Evolutionary conservation across 2,329 filamentous ascomycete species (phyloP), one percentile per base, ranked within the genome.

Genomic region (Hypoxylon sp.): DNA sequence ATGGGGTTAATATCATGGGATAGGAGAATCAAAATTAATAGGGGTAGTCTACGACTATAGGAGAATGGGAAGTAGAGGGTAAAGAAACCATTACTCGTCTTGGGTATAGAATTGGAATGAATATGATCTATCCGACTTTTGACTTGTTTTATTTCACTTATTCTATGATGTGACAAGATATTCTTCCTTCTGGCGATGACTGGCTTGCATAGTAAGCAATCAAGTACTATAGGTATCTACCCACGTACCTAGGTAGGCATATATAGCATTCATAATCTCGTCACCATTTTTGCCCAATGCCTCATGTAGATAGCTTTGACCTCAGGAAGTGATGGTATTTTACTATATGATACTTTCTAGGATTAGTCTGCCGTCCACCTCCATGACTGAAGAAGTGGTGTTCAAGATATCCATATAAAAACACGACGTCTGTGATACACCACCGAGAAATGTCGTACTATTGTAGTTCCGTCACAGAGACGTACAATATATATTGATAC

Each of bases 401-500:
- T 8, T 2, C 1, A 32, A 9, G 8, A 7, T 9, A 12, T 32
- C 30, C n/a, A 11, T 8, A 19, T 16, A 32, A 9, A 48, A 32
- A 5, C 25, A 32, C 6, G 6, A 6, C 25, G 14, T 9, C 8
- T 21, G n/a, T 43, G 7, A 2, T 7, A 4, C 2, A 21, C 6
- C n/a, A 29, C 11, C n/a, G 41, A 27, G 19, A 30, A n/a, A 23
- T 14, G 27, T 37, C 11, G 23, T 25, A 9, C 5, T 8, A 50
- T 39, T 34, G 39, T 29, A 16, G 14, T 52, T 19, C 19, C 47
- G 56, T 43, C 41, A 45, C 50, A 25, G 11, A 53, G 21, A 61
- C 56, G 46, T 32, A 34, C 11, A 47, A 45, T 59, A 50, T 64
- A 59, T 48, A 59, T 34, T 27, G 30, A 47, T 56, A 32, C 16